Conservation (phyloP, 176 grass and related monocot genomes). For the Carex pumila region DNA sequence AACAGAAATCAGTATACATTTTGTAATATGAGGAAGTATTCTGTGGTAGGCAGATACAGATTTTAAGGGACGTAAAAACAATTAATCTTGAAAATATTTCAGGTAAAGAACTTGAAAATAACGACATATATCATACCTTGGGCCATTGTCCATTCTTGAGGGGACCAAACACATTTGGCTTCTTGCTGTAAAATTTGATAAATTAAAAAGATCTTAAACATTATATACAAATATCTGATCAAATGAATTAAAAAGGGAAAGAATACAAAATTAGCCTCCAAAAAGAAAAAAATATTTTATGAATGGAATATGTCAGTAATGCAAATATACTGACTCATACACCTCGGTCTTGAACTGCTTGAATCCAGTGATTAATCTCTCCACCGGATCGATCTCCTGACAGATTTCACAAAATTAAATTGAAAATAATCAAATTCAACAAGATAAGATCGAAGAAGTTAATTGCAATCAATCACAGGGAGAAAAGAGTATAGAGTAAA, state of each 20-base stretch:
- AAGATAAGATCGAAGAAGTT: neutral
- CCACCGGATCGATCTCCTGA: constrained; percentile 35
- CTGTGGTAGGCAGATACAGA: no score
- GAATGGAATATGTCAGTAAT: no score
- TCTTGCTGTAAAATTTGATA: constrained; percentile 44
- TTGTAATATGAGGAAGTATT: no score
- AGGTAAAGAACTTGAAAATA: no score
- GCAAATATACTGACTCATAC: constrained; percentile 47
- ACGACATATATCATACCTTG: constrained; percentile 25
- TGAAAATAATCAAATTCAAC: no score
- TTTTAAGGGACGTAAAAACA: no score
- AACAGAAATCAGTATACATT: no score
- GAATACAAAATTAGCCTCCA: neutral
- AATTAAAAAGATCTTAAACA: neutral
- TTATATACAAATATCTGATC: neutral
- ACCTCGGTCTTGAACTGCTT: constrained; percentile 63
- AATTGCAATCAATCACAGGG: neutral
- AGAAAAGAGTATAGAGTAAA: neutral
- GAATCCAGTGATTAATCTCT: constrained; percentile 59
- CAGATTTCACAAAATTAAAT: no score
- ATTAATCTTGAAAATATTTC: no score
- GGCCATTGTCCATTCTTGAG: constrained; percentile 58
- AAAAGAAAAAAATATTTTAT: no score
- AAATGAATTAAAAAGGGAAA: neutral
- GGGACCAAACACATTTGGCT: constrained; percentile 48